Conservation (phyloP, 768 basidiomycete species). For the Myochromella boudieri region DNA sequence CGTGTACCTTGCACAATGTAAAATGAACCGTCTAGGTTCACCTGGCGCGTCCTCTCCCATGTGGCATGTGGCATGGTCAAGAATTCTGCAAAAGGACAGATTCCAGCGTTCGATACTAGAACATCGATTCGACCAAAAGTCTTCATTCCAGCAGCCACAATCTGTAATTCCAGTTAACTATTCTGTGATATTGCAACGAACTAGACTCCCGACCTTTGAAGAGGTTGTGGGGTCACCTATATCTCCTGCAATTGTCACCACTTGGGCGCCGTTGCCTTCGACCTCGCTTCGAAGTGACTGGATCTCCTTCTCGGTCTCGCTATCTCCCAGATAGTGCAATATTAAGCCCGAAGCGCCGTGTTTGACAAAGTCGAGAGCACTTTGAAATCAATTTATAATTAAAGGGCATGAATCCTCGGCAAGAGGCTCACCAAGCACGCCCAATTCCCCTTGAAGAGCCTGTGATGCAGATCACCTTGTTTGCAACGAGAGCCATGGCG, state of each 20-base stretch:
- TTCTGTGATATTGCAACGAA: too few species aligned
- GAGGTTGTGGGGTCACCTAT: conserved; percentile 61
- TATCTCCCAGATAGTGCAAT: conserved; percentile 68
- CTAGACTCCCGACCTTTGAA: conserved; percentile 37
- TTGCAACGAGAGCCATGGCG: conserved; percentile 41
- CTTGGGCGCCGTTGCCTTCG: conserved; percentile 34
- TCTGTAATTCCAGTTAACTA: conserved; percentile 46
- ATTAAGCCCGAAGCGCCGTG: conserved; percentile 65
- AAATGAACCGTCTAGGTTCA: conserved; percentile 78
- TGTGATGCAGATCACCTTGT: conserved; percentile 70
- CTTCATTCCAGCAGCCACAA: conserved; percentile 59
- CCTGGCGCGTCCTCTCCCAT: conserved; percentile 65
- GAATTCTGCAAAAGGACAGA: conserved; percentile 78
- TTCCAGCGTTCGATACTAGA: conserved; percentile 51
- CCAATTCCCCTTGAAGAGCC: conserved; percentile 78
- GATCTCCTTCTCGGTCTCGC: conserved; percentile 50
- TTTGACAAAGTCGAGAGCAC: conserved; percentile 60
- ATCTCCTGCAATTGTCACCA: conserved; percentile 60
- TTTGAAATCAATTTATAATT: conserved; percentile 8
- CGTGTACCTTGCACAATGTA: conserved; percentile 62
- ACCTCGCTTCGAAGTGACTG: conserved; percentile 46
- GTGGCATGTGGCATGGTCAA: conserved; percentile 62
- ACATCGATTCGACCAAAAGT: conserved; percentile 64
- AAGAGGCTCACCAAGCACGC: conserved; percentile 47
- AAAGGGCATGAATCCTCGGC: neutral